phyloP scores from a whole-genome alignment of 805 yeast genomes.

The Yarrowia osloensis region DNA sequence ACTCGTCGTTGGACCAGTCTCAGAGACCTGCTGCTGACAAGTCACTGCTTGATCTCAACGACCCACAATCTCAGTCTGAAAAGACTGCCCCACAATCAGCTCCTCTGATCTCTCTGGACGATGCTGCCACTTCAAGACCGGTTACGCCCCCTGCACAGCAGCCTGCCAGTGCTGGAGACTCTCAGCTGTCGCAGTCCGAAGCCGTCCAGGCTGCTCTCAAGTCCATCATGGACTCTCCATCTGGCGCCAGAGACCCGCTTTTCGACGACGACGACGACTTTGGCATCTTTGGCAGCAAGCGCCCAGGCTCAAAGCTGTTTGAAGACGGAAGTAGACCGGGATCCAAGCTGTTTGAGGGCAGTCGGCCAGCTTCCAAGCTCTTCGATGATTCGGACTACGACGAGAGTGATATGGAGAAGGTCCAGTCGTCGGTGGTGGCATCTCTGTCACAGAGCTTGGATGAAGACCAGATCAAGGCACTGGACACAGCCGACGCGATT shows the following conservation, averaged over 20 bases:
- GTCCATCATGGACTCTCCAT: constrained; percentile 47
- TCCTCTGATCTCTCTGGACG: constrained; percentile 1
- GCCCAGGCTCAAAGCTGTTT: not conserved
- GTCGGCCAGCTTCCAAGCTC: constrained; percentile 4
- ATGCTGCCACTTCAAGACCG: not conserved
- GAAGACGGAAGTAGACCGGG: not conserved
- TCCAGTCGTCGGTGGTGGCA: not conserved
- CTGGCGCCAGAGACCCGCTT: constrained; percentile 28
- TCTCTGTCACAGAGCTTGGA: constrained; percentile 16
- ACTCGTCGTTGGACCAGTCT: not conserved
- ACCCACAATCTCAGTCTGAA: constrained; percentile 1
- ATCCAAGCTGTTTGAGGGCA: not conserved
- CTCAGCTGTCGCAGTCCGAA: constrained; percentile 45
- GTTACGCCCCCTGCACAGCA: constrained; percentile 23
- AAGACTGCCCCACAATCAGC: constrained; percentile 2
- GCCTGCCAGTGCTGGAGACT: constrained; percentile 24
- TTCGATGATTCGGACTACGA: constrained; percentile 28
- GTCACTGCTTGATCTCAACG: not conserved
- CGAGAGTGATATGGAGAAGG: constrained; percentile 9
- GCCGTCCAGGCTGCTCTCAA: constrained; percentile 71
- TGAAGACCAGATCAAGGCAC: constrained; percentile 21
- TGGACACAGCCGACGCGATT: constrained; percentile 13
- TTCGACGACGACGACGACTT: constrained; percentile 21
- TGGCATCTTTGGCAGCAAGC: constrained; percentile 4
- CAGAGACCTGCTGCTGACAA: not conserved